phyloP scores from a whole-genome alignment of 2,329 filamentous ascomycete genomes.

The Calonectria pteridis region DNA sequence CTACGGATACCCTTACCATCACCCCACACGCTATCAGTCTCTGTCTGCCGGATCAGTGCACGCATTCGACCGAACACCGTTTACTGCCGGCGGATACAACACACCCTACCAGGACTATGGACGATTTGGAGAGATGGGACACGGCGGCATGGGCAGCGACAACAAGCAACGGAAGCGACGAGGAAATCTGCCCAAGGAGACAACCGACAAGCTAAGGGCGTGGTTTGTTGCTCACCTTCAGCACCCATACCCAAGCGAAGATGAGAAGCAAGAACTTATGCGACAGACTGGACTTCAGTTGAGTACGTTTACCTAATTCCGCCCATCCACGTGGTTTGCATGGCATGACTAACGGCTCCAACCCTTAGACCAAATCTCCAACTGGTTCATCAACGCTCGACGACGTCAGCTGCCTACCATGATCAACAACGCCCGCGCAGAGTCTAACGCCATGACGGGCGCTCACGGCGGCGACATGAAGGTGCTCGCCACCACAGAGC shows the following conservation, averaged over 20 bases:
- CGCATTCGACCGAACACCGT: conserved; percentile 58
- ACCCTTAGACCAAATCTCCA: conserved; percentile 74
- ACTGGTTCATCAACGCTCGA: conserved; percentile 86
- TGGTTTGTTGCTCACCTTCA: conserved; percentile 85
- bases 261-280: conserved; percentile 88
- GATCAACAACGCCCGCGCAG: conserved; percentile 67
- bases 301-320: conserved; percentile 65
- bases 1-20: conserved; percentile 57
- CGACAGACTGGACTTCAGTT: conserved; percentile 81
- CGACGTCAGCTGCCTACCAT: conserved; percentile 73
- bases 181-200: conserved; percentile 91
- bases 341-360: conserved; percentile 24
- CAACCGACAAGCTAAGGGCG: conserved; percentile 81
- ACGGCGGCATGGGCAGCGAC: conserved; percentile 55
- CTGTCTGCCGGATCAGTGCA: conserved; percentile 59
- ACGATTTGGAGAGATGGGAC: conserved; percentile 57
- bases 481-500: conserved; percentile 54
- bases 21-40: conserved; percentile 60
- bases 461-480: conserved; percentile 52
- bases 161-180: conserved; percentile 73
- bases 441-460: conserved; percentile 61
- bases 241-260: conserved; percentile 89
- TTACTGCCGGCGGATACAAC: conserved; percentile 56
- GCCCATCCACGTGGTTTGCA: background rate
- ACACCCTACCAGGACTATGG: conserved; percentile 58